A percentile compares a stretch with the other conserved stretches of the same genome.
Evolutionary conservation across 2,329 filamentous ascomycete species (phyloP).

Genomic region (Coniella vitis): DNA sequence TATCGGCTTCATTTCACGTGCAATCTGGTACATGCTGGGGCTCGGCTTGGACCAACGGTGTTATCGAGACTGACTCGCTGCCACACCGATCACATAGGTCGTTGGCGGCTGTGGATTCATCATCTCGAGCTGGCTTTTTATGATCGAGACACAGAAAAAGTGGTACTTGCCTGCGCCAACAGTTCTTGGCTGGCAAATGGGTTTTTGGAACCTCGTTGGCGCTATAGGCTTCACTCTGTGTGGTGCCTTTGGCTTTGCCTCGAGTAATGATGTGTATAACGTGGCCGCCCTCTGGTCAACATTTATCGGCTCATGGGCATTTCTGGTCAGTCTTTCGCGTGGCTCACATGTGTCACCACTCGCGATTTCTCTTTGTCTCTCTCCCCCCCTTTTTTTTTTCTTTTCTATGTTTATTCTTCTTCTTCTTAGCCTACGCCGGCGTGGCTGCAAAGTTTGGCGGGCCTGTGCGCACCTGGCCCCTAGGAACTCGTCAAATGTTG

Average conservation of each 20-base stretch:
- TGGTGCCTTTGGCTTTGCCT: conserved; percentile 47
- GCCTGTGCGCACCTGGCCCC: no score
- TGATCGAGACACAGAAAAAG: conserved; percentile 57
- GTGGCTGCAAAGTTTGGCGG: no score
- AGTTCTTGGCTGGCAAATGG: conserved; percentile 61
- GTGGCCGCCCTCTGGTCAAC: conserved; percentile 44
- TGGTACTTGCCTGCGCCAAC: conserved; percentile 54
- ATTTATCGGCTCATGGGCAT: conserved; percentile 44
- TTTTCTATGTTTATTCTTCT: not conserved
- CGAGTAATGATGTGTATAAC: conserved; percentile 30
- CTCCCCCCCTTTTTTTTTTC: not conserved
- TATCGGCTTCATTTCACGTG: no score
- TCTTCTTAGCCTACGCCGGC: not conserved
- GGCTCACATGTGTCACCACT: no score
- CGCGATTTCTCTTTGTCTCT: no score
- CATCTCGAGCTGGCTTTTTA: conserved; percentile 51
- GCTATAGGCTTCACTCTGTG: conserved; percentile 57
- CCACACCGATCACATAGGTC: conserved; percentile 32
- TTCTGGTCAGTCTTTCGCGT: conserved; percentile 28
- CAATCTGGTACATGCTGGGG: no score
- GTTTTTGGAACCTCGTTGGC: conserved; percentile 58
- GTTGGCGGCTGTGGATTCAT: conserved; percentile 58
- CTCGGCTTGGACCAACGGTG: no score
- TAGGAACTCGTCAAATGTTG: no score
- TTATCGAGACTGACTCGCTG: not conserved